A percentile compares a stretch with the other conserved stretches of the same genome.
phyloP scores from a whole-genome alignment of 257 asterid genomes.

The Misopates orontium region DNA sequence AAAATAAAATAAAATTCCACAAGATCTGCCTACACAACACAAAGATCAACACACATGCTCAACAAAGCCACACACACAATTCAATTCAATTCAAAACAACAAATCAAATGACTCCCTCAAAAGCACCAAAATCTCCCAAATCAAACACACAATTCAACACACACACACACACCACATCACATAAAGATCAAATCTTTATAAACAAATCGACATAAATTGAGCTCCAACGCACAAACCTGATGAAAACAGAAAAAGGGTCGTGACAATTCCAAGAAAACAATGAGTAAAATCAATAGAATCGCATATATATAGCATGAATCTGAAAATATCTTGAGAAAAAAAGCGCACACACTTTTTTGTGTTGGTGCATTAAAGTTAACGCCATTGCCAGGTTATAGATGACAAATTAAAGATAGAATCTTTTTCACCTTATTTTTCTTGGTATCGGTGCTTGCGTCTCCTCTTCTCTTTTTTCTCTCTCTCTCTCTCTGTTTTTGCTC shows the following conservation, averaged over 20 bases:
- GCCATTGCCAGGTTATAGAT: conserved; percentile 23
- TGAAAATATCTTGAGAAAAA: neutral
- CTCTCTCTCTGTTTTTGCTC: neutral
- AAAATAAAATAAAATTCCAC: no score
- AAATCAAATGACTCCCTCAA: conserved; percentile 17
- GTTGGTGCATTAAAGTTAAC: conserved; percentile 33
- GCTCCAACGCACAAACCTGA: conserved; percentile 35
- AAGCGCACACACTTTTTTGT: neutral
- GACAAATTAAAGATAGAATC: conserved; percentile 15
- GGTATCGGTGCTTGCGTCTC: conserved; percentile 55
- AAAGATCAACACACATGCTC: neutral
- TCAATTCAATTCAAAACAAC: conserved; percentile 30
- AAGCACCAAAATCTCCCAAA: conserved; percentile 19
- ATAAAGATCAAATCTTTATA: conserved; percentile 4
- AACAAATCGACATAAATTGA: conserved; percentile 8
- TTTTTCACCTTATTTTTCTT: conserved; percentile 25
- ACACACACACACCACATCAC: no score
- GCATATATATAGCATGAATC: conserved; percentile 3
- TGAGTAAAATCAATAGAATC: conserved; percentile 14
- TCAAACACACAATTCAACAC: conserved; percentile 17
- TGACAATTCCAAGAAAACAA: conserved; percentile 37
- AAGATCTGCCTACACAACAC: neutral
- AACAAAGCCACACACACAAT: neutral
- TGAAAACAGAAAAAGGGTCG: conserved; percentile 27
- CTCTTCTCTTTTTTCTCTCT: conserved; percentile 25